A percentile compares a stretch with the other conserved stretches of the same genome.
phyloP scores from a whole-genome alignment of 768 basidiomycete genomes.

The Boletus patriciae region DNA sequence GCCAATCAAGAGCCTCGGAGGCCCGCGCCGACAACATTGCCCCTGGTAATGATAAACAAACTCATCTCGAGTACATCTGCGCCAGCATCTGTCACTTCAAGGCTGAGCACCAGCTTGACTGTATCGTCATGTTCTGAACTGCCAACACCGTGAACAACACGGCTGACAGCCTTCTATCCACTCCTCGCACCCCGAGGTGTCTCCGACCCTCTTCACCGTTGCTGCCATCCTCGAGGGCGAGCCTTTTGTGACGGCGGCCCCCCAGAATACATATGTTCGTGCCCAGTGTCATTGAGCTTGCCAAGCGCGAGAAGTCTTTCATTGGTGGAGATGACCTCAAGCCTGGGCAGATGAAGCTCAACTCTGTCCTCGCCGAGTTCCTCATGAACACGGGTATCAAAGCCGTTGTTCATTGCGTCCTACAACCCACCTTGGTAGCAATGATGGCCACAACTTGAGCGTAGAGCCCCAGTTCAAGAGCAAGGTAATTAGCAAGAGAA shows the following conservation, averaged over 20 bases:
- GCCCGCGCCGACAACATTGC: constrained; percentile 93
- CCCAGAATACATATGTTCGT: constrained; percentile 99
- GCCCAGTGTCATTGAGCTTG: constrained; percentile 89
- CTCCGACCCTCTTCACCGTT: constrained; percentile 93
- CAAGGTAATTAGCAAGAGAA: constrained; percentile 98
- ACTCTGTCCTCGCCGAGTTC: constrained; percentile 96
- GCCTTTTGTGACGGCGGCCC: constrained; percentile 96
- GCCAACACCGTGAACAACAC: constrained; percentile 98
- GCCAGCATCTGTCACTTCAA: constrained; percentile 96
- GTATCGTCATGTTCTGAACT: constrained; percentile 95
- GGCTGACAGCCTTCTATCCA: constrained; percentile 85
- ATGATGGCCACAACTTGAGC: constrained; percentile 90
- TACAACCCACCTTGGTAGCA: constrained; percentile 99
- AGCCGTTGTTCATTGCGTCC: constrained; percentile 93
- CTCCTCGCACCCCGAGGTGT: constrained; percentile 87
- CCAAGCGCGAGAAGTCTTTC: constrained; percentile 85
- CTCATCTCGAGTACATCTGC: constrained; percentile 88
- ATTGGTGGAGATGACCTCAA: constrained; percentile 98
- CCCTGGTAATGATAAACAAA: constrained; percentile 82
- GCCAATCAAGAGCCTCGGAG: constrained; percentile 98
- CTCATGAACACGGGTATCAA: constrained; percentile 98
- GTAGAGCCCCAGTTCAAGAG: constrained; percentile 93
- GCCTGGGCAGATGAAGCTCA: constrained; percentile 96
- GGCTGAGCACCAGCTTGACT: constrained; percentile 74
- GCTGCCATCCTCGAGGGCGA: constrained; percentile 93